These are phyloP conservation scores for Penicillium coprophilum DNA, from an alignment of 495 filamentous ascomycete species.

Conservation along the genomic window DNA sequence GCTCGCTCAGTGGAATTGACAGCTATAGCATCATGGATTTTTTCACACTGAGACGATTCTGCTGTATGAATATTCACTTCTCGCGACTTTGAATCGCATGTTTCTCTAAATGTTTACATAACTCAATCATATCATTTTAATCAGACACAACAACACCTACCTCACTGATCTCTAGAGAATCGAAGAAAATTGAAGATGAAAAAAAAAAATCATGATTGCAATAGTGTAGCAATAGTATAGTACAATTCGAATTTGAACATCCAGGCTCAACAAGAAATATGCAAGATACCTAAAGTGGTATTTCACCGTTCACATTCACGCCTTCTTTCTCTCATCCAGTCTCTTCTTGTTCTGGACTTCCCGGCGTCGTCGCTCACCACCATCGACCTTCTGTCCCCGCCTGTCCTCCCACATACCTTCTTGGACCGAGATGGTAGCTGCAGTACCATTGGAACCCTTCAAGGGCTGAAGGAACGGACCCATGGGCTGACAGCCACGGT, in stretches of 20 bases:
- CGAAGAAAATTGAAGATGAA: background rate
- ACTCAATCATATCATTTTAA: constrained; percentile 16
- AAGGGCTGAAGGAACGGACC: constrained; percentile 69
- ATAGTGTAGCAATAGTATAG: constrained; percentile 23
- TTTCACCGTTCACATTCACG: constrained; percentile 13
- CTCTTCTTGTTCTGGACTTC: constrained; percentile 74
- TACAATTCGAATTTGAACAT: constrained; percentile 25
- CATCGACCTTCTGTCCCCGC: constrained; percentile 88
- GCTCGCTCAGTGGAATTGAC: background rate
- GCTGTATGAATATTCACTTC: constrained; percentile 26
- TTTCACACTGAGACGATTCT: constrained; percentile 12
- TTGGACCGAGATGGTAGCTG: constrained; percentile 63
- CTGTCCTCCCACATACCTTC: constrained; percentile 88
- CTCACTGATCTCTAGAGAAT: background rate
- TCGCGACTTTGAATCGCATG: background rate
- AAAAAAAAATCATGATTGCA: constrained; percentile 13
- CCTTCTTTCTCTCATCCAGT: constrained; percentile 49
- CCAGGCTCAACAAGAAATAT: constrained; percentile 23
- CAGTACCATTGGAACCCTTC: constrained; percentile 59
- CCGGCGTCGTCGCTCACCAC: constrained; percentile 85
- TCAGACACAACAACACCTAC: background rate
- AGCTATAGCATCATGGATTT: background rate
- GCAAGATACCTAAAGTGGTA: constrained; percentile 18
- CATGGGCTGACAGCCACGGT: constrained; percentile 60
- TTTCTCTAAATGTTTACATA: background rate